These are phyloP conservation scores for Lachnellula hyalina DNA, from an alignment of 2,329 filamentous ascomycete species.

Conservation along the genomic window DNA sequence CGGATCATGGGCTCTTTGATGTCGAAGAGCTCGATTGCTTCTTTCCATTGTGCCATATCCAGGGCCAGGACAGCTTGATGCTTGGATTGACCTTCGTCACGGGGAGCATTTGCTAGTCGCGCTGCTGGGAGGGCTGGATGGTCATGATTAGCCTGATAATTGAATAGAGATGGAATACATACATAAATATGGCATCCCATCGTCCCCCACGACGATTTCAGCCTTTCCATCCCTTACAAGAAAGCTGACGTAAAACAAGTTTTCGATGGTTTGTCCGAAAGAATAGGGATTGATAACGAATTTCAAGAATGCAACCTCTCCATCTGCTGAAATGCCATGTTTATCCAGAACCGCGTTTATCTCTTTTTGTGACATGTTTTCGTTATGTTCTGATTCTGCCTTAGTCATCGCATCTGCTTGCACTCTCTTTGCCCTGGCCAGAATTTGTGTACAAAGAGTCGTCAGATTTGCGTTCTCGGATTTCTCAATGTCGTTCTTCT, in stretches of 20 bases:
- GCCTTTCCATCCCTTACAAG: slow-evolving; percentile 81
- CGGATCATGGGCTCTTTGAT: slow-evolving; percentile 79
- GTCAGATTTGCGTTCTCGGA: slow-evolving; percentile 77
- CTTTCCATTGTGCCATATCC: slow-evolving; percentile 78
- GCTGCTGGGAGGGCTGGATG: slow-evolving; percentile 41
- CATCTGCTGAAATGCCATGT: slow-evolving; percentile 59
- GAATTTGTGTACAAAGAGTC: slow-evolving; percentile 70
- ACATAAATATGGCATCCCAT: slow-evolving; percentile 76
- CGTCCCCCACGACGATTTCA: slow-evolving; percentile 65
- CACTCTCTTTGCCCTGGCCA: slow-evolving; percentile 50
- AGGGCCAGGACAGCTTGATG: slow-evolving; percentile 87
- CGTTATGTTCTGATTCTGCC: slow-evolving; percentile 40
- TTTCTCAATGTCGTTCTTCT: slow-evolving; percentile 64
- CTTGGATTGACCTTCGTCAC: slow-evolving; percentile 40
- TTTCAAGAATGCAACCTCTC: slow-evolving; percentile 72
- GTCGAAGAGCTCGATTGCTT: slow-evolving; percentile 69
- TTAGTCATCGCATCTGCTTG: slow-evolving; percentile 43
- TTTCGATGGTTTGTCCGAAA: slow-evolving; percentile 93
- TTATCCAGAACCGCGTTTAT: slow-evolving; percentile 52
- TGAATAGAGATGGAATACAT: slow-evolving; percentile 36
- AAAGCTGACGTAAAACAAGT: slow-evolving; percentile 95
- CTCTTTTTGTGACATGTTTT: slow-evolving; percentile 44
- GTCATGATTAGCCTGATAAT: slow-evolving; percentile 33
- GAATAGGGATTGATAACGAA: slow-evolving; percentile 87
- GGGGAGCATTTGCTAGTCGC: neutral